These are phyloP conservation scores for Amphicarpaea edgeworthii DNA, from an alignment of 306 rosid genomes.

Conservation along the genomic window DNA sequence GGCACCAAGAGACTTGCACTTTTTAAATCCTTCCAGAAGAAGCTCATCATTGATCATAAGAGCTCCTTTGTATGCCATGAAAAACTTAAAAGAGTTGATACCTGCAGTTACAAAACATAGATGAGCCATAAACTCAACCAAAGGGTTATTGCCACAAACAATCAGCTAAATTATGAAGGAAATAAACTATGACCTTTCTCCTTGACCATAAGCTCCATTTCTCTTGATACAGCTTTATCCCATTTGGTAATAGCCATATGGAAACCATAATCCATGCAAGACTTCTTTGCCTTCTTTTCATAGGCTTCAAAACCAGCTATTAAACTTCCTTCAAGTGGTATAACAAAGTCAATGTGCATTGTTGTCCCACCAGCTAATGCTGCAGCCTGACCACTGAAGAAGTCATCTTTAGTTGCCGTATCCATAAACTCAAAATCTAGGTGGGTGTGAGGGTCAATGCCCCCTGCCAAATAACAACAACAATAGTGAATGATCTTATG, in stretches of 20 bases:
- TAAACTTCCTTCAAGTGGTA: conserved; percentile 79
- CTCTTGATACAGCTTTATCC: conserved; percentile 80
- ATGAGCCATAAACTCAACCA: conserved; percentile 22
- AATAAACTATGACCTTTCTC: conserved; percentile 74
- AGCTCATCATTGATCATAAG: conserved; percentile 90
- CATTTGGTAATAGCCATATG: conserved; percentile 98
- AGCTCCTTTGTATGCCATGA: conserved; percentile 91
- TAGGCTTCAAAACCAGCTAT: conserved; percentile 81
- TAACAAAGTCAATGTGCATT: conserved; percentile 92
- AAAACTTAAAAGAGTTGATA: conserved; percentile 95
- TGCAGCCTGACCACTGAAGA: conserved; percentile 97
- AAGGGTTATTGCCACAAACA: background rate
- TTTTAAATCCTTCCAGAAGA: conserved; percentile 81
- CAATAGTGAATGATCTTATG: background rate
- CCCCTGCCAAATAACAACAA: conserved; percentile 59
- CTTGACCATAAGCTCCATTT: conserved; percentile 87
- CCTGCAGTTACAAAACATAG: conserved; percentile 57
- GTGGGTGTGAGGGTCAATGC: conserved; percentile 98
- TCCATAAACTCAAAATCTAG: conserved; percentile 76
- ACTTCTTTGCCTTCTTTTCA: conserved; percentile 71
- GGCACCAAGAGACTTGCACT: conserved; percentile 97
- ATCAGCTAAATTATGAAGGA: conserved; percentile 13
- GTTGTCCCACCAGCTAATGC: conserved; percentile 99
- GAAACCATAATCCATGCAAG: conserved; percentile 97
- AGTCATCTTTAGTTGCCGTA: conserved; percentile 71